Evolutionary conservation across 805 yeast genomes (phyloP), one percentile per base, ranked within the genome.

Genomic region (Kodamaea sagamina): DNA sequence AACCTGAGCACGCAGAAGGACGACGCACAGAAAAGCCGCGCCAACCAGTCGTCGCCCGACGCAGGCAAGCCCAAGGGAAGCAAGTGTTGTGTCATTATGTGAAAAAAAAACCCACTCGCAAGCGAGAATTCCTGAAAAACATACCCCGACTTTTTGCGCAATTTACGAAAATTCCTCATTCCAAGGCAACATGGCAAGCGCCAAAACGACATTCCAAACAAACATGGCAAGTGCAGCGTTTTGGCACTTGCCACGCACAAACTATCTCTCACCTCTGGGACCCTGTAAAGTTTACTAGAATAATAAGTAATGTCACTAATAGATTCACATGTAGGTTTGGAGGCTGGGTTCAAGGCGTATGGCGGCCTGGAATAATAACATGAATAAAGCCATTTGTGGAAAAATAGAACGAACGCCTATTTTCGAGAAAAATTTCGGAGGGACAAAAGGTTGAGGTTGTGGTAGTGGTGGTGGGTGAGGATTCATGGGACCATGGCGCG

Each of bases 11-110:
- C 45, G 9, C 29, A 27, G 7, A 43, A 44, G 21, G 48, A 47
- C 36, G 50, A 39, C 22, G 36, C 22, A 12, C 51, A 36, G n/a
- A 50, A 45, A 32, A 50, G 46, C 17, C 48, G 60, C 41, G 36
- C 48, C 17, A 52, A 52, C n/a, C 63, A 56, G 40, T 47, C 61
- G 4, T 40, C 42, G n/a, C 42, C 37, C 32, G 59, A 49, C 25
- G 41, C 47, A 2, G 32, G 31, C 11, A 40, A 38, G 13, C 41
- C 53, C 22, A 31, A 52, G 12, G 51, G 48, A 32, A 51, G 55
- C 43, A 63, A 54, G 45, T 65, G 70, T 45, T 65, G 70, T 44
- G 56, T 55, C 21, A 58, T 65, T 32, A 59, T 61, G 61, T 64
- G 50, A 27, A n/a, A n/a, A n/a, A 21, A 21, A 21, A 8, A 21